These are phyloP conservation scores for Seminavis robusta DNA, from an alignment of 108 stramenopile species.

Conservation along the genomic window DNA sequence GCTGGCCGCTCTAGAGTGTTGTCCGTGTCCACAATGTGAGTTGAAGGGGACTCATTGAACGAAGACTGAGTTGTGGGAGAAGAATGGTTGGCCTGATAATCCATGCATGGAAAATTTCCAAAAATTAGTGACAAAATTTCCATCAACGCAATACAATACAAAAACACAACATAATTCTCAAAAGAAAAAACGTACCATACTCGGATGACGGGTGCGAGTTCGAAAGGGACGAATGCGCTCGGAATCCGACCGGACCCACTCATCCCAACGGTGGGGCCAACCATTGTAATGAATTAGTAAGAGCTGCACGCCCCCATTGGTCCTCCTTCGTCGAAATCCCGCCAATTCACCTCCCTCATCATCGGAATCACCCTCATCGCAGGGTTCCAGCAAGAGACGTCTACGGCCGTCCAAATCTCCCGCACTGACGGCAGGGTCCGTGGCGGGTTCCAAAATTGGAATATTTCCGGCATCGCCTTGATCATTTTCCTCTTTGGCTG, in stretches of 20 bases:
- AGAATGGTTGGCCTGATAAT: no score
- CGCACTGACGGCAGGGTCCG: slow-evolving; percentile 70
- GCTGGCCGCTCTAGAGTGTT: slow-evolving; percentile 42
- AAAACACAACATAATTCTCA: no score
- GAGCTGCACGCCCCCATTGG: slow-evolving; percentile 70
- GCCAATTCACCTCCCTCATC: slow-evolving; percentile 30
- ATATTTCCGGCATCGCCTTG: neutral
- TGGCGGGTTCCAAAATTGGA: slow-evolving; percentile 4
- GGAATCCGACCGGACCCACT: slow-evolving; percentile 90
- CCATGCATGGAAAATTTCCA: no score
- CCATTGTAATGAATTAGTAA: slow-evolving; percentile 96
- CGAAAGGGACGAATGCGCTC: slow-evolving; percentile 87
- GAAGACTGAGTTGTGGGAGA: no score
- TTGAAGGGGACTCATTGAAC: no score
- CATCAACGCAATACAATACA: no score
- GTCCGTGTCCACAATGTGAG: slow-evolving; percentile 23
- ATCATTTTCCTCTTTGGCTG: slow-evolving; percentile 1
- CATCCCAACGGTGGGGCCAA: slow-evolving; percentile 98
- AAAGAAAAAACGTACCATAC: neutral
- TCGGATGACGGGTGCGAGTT: slow-evolving; percentile 72
- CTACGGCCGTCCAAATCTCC: slow-evolving; percentile 74
- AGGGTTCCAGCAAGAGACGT: slow-evolving; percentile 68
- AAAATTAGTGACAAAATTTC: no score
- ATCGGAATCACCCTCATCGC: slow-evolving; percentile 20
- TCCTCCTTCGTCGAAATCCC: slow-evolving; percentile 30